These are phyloP conservation scores for Dissophora globulifera DNA, from an alignment of 192 early-diverging fungal species.

Conservation along the genomic window DNA sequence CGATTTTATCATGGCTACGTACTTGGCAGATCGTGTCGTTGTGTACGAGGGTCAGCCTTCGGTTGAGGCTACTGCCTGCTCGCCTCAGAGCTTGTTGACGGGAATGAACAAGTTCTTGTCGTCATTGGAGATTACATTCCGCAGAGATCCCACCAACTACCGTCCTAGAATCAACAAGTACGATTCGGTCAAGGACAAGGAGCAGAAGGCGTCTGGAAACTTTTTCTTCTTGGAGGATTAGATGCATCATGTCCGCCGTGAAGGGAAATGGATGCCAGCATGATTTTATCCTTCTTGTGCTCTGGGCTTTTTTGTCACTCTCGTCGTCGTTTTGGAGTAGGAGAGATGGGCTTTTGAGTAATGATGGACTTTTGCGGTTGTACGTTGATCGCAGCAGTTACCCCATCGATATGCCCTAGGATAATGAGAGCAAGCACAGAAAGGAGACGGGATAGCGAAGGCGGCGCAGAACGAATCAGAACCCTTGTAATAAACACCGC, in stretches of 20 bases:
- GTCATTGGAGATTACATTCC: conserved; percentile 94
- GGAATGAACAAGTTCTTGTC: conserved; percentile 98
- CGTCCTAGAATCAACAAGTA: conserved; percentile 98
- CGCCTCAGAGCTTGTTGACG: conserved; percentile 88
- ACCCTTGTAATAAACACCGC: no score
- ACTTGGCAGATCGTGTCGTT: conserved; percentile 95
- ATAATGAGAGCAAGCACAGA: no score
- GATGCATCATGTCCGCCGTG: not conserved
- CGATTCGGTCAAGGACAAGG: conserved; percentile 93
- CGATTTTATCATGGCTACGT: conserved; percentile 99
- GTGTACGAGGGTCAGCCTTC: conserved; percentile 95
- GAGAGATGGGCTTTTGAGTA: no score
- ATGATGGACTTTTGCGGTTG: no score
- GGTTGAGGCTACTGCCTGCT: conserved; percentile 79
- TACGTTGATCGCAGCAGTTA: no score
- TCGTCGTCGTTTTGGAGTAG: no score
- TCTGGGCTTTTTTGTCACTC: no score
- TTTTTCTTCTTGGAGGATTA: conserved; percentile 76
- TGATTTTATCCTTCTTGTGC: no score
- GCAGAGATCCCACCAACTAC: conserved; percentile 96
- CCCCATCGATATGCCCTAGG: no score
- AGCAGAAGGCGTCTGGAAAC: conserved; percentile 86
- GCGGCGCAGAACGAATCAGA: no score
- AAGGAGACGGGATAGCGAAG: no score
- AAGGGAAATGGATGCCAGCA: no score